Evolutionary conservation across 2,329 filamentous ascomycete genomes (phyloP).

Genomic region (Xylariaceae sp.): DNA sequence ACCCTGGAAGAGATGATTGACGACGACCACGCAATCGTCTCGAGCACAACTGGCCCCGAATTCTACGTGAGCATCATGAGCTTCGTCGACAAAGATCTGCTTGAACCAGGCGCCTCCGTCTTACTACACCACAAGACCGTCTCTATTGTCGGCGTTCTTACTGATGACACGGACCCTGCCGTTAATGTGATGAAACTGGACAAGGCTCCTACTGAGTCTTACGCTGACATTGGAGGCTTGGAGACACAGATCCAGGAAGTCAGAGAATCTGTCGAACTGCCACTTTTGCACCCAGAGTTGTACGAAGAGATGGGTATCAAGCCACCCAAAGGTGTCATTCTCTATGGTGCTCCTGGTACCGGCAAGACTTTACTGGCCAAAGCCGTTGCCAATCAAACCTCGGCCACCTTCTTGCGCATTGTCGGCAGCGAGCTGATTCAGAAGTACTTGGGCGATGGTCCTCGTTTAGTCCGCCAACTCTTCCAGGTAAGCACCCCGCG

Average conservation of each 20-base stretch:
- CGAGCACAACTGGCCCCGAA: constrained; percentile 92
- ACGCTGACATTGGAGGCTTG: constrained; percentile 95
- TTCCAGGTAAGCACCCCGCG: constrained; percentile 59
- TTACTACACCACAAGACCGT: constrained; percentile 96
- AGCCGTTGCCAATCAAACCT: constrained; percentile 98
- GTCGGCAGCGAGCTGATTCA: constrained; percentile 97
- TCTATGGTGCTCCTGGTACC: constrained; percentile 94
- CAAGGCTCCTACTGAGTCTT: constrained; percentile 96
- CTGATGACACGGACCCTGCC: constrained; percentile 89
- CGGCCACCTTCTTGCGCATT: constrained; percentile 93
- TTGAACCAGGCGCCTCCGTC: constrained; percentile 93
- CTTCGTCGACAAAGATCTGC: constrained; percentile 96
- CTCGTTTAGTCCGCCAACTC: constrained; percentile 87
- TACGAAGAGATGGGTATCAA: constrained; percentile 99
- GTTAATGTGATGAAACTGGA: constrained; percentile 99
- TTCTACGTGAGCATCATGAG: constrained; percentile 99
- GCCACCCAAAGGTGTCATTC: constrained; percentile 97
- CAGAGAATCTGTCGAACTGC: constrained; percentile 91
- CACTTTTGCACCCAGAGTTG: constrained; percentile 87
- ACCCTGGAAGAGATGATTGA: constrained; percentile 98
- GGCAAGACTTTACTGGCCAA: constrained; percentile 95
- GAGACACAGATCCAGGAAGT: constrained; percentile 97
- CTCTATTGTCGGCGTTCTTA: constrained; percentile 93
- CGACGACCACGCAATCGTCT: constrained; percentile 97
- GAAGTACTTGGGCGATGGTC: constrained; percentile 96